Evolutionary conservation across 306 rosid genomes (phyloP).

Genomic region (Calophaca sinica): DNA sequence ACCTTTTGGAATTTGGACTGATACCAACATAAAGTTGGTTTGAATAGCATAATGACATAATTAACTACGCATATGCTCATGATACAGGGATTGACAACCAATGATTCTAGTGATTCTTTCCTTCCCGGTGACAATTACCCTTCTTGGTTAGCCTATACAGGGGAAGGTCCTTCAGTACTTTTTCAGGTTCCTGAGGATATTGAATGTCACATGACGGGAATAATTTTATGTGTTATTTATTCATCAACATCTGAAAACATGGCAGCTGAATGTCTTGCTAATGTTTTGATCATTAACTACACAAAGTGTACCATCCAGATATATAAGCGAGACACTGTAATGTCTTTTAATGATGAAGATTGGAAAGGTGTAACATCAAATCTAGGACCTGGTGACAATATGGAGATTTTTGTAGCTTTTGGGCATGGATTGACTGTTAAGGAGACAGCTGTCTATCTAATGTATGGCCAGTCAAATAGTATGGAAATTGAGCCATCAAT

Average conservation of each 20-base stretch:
- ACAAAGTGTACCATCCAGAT: conserved; percentile 33
- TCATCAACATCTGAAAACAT: background rate
- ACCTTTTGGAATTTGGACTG: background rate
- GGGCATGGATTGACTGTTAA: conserved; percentile 7
- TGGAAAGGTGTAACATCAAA: conserved; percentile 36
- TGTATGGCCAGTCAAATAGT: background rate
- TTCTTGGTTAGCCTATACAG: conserved; percentile 21
- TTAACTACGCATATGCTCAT: background rate
- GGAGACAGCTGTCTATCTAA: conserved; percentile 9
- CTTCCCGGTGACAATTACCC: conserved; percentile 38
- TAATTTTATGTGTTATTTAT: conserved; percentile 37
- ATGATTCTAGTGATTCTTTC: background rate
- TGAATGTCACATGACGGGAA: conserved; percentile 9
- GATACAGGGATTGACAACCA: conserved; percentile 18
- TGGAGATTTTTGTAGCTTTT: conserved; percentile 37
- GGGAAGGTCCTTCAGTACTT: background rate
- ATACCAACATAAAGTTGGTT: background rate
- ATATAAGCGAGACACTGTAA: conserved; percentile 31
- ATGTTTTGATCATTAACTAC: conserved; percentile 28
- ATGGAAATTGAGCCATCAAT: background rate
- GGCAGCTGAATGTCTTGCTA: conserved; percentile 2
- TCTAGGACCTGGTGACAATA: conserved; percentile 13
- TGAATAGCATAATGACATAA: background rate
- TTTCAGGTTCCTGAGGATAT: conserved; percentile 29
- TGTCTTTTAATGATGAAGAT: conserved; percentile 40